phyloP scores from a whole-genome alignment of 179 eudicot species.

The Silene coronaria region DNA sequence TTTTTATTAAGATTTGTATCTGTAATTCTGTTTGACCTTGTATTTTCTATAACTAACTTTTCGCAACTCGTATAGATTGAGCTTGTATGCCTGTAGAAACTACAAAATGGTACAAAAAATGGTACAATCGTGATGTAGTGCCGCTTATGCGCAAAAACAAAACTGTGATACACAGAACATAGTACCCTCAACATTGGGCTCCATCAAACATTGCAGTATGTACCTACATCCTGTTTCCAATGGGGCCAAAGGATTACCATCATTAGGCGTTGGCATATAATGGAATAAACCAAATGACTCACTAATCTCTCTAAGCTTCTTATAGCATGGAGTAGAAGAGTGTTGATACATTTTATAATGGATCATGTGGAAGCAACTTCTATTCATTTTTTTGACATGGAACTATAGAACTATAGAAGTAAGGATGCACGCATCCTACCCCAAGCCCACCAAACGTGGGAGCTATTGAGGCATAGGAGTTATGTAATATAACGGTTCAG shows the following conservation, averaged over 20 bases:
- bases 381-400: too few species aligned
- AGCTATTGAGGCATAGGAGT: not conserved
- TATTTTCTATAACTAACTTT: not conserved
- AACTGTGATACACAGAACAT: not conserved
- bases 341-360: too few species aligned
- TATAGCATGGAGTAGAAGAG: too few species aligned
- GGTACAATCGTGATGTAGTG: not conserved
- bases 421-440: too few species aligned
- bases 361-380: too few species aligned
- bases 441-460: too few species aligned
- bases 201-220: not conserved
- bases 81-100: not conserved
- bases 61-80: not conserved
- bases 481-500: not conserved
- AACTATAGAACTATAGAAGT: too few species aligned
- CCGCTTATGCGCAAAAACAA: not conserved
- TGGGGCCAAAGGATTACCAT: too few species aligned
- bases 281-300: too few species aligned
- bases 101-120: not conserved
- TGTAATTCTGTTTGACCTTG: not conserved
- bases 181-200: not conserved
- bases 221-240: not conserved
- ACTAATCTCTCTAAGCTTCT: not conserved
- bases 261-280: too few species aligned
- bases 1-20: not conserved